These are phyloP conservation scores for Tylopilus subfusipes DNA, from an alignment of 768 basidiomycete genomes.

Conservation along the genomic window DNA sequence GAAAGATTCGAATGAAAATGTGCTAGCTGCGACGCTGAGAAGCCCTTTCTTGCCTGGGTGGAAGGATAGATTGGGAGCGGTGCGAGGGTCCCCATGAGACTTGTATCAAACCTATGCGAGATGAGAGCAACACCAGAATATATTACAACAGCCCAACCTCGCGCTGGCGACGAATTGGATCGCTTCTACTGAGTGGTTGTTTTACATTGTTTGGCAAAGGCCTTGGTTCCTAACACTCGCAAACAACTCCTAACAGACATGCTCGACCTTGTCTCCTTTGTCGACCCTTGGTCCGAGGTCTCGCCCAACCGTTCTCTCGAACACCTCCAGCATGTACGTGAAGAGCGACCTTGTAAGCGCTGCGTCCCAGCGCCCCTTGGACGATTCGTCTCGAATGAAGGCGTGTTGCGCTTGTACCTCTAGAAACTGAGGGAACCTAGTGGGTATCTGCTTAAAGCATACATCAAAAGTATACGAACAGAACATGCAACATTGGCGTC, in stretches of 20 bases:
- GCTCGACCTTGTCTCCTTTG: constrained; percentile 52
- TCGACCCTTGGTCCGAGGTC: constrained; percentile 72
- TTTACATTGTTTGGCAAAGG: constrained; percentile 2
- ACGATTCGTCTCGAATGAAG: constrained; percentile 88
- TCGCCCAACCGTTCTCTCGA: constrained; percentile 80
- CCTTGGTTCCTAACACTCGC: constrained; percentile 3
- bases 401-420: constrained; percentile 98
- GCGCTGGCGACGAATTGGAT: no score
- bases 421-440: constrained; percentile 55
- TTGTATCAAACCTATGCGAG: neutral
- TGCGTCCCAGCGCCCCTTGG: constrained; percentile 95
- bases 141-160: neutral
- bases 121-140: neutral
- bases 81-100: constrained; percentile 27
- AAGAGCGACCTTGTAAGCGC: constrained; percentile 81
- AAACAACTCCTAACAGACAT: constrained; percentile 55
- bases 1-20: constrained; percentile 48
- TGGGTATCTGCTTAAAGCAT: constrained; percentile 6
- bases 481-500: constrained; percentile 70
- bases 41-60: constrained; percentile 40
- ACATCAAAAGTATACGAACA: constrained; percentile 43
- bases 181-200: neutral
- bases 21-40: constrained; percentile 51
- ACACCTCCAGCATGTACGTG: constrained; percentile 88
- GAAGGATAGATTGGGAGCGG: constrained; percentile 59